Base-by-base conservation (phyloP, 108 stramenopile species). In the Fragilaria crotonensis region DNA sequence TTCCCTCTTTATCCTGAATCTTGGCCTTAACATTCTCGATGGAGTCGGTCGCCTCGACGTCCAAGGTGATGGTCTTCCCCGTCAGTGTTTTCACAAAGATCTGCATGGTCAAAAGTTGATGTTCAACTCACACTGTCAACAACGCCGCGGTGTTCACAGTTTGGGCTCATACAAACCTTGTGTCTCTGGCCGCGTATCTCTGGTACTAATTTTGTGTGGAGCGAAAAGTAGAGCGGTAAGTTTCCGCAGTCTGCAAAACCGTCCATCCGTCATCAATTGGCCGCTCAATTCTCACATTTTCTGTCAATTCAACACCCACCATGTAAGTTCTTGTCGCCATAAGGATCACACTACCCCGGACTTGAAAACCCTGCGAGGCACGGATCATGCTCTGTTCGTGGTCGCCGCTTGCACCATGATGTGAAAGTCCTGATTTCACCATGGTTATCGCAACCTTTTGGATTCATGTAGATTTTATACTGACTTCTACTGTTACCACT, bases 1-100 rank as follows among this genome's bases (percentile, higher is more conserved):
- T 98, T 49, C 96, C 97, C 76, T 98, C 98, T 82, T 95, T 94
- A 73, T 97, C 96, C 66, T 98, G 96, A 59, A 98, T 98, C 90
- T 94, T 96, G 54, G 94, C 84, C 95, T 98, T 97, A 62, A 98
- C 96, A 62, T 97, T 95, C 63, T 96, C 98, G 80, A 98, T 97
- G 46, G 96, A 96, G 80, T 98, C 98, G 30, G 82, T 78, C 21
- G 96, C 90, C 78, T 97, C 96, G 51, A 98, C 98, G 76, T 98
- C 96, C 57, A 98, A 80, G 25, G 98, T 98, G 84, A 98, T 98
- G 62, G 96, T 98, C 88, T 97, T 98, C 57, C 96, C 97, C 82
- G 96, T 97, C 49, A 97, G 87, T 78, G 93, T 97, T 85, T 97
- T 97, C 29, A 97, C 96, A 75, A 97, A 97, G 60, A 97, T 94